Evolutionary conservation across 2,329 filamentous ascomycete species (phyloP), one percentile per base, ranked within the genome.

Genomic region (Aspergillus caelatus): DNA sequence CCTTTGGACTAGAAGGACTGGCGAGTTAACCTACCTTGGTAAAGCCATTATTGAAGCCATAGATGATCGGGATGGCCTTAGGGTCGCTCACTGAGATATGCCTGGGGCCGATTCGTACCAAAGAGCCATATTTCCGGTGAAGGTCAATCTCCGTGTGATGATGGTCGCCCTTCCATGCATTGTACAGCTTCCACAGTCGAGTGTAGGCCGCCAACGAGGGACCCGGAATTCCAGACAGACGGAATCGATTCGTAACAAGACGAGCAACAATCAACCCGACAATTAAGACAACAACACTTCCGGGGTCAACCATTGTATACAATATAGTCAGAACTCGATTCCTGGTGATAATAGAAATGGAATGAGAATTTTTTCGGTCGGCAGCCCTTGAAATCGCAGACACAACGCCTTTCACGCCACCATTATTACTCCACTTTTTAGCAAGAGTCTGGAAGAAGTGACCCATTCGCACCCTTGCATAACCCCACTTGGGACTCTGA

Each of bases 131-230:
- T 19, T 53, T 46, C 11, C 48, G 34, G 43, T 63, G 62, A 3
- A 61, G 21, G 14, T 30, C n/a, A 14, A 69, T 62, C 5, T 60
- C 63, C 1, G 61, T 58, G 14, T 55, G 52, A 12, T 71, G 69
- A 16, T 63, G 59, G 30, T 70, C 54, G 1, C 65, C 67, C 26
- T 67, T 62, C 66, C 66, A 70, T 1, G 70, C 67, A 41, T 57
- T 62, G 23, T 70, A 43, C 10, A 70, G 45, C 23, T 65, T 69
- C 69, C 67, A 70, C 1, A 71, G 48, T 14, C 63, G 50, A 7
- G 65, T 67, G 32, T 58, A 58, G 43, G n/a, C 43, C n/a, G 57
- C 57, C 32, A 58, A 21, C 4, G 16, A 50, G 7, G 57, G 57
- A 5, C 57, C 57, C 6, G 57, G 57, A 21, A 58, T 58, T 6